Conservation (phyloP, 371 early-diverging fungal species). For the Apophysomyces elegans region DNA sequence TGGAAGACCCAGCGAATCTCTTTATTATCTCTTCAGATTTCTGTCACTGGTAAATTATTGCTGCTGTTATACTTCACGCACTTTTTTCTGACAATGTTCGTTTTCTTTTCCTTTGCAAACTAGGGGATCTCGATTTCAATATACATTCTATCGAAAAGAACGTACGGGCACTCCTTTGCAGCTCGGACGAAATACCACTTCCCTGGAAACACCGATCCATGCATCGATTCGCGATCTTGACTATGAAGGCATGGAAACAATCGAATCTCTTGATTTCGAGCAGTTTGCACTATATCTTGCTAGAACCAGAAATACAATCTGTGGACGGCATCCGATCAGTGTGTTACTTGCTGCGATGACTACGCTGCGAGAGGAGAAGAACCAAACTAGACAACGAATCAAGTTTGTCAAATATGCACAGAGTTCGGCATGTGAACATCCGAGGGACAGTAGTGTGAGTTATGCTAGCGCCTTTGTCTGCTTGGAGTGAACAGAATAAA, state of each 20-base stretch:
- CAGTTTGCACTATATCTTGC: constrained; percentile 73
- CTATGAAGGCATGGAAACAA: constrained; percentile 75
- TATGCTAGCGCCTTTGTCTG: constrained; percentile 63
- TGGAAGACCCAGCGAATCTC: constrained; percentile 67
- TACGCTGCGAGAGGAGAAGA: constrained; percentile 14
- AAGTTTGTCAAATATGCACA: constrained; percentile 89
- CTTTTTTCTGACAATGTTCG: no score
- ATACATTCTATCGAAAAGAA: constrained; percentile 60
- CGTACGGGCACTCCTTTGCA: constrained; percentile 24
- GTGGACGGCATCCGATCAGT: constrained; percentile 91
- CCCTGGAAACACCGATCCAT: constrained; percentile 15
- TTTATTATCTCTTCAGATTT: constrained; percentile 95
- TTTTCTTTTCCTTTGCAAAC: no score
- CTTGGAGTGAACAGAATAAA: not conserved
- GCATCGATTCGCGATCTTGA: constrained; percentile 79
- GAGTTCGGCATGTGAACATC: constrained; percentile 58
- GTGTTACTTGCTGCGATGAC: constrained; percentile 75
- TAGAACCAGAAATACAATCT: constrained; percentile 88
- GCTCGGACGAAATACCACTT: constrained; percentile 10
- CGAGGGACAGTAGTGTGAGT: constrained; percentile 74
- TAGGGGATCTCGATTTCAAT: constrained; percentile 69
- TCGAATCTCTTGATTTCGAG: constrained; percentile 64
- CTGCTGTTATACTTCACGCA: no score
- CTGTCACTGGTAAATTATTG: constrained; percentile 85
- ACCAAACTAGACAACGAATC: constrained; percentile 12